Percentiles rank a stretch among this genome's conserved stretches.
Conservation (phyloP, 2,329 filamentous ascomycete genomes). For the Paecilomyces sp. region DNA sequence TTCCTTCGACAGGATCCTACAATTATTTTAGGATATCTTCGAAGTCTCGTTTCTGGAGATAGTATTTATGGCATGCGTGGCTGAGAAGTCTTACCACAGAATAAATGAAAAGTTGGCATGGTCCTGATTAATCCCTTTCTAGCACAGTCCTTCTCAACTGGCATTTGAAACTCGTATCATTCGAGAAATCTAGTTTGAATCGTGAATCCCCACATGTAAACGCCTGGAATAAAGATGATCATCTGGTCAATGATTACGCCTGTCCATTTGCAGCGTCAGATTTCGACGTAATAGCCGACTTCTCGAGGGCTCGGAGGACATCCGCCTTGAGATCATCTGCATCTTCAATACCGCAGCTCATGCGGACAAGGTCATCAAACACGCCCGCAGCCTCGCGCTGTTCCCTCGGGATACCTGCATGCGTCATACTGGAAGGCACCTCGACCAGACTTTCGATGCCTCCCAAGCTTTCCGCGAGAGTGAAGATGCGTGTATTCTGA, state of each 20-base stretch:
- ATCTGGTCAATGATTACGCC: constrained; percentile 6
- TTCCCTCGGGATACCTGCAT: constrained; percentile 86
- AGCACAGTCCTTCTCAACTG: neutral
- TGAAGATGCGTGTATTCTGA: constrained; percentile 81
- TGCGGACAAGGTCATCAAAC: constrained; percentile 84
- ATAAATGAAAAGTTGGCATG: no score
- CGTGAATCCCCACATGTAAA: neutral
- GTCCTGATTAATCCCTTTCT: no score
- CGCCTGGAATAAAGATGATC: neutral
- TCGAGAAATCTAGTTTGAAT: neutral
- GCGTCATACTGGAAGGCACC: constrained; percentile 92
- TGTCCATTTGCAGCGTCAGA: constrained; percentile 30
- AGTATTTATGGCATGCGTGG: no score
- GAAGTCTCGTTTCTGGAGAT: no score
- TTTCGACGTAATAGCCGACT: constrained; percentile 54
- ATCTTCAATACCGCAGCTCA: constrained; percentile 94
- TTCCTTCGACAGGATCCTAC: neutral
- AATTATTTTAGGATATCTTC: no score
- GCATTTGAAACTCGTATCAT: neutral
- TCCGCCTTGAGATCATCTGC: constrained; percentile 75
- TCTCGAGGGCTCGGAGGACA: constrained; percentile 73
- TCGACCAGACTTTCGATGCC: constrained; percentile 90
- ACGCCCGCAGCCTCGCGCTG: constrained; percentile 89
- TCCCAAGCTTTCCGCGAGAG: constrained; percentile 83
- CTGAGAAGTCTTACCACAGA: no score